Percentiles rank a stretch among this genome's conserved stretches.
Conservation (phyloP, 768 basidiomycete genomes). For the Xerocomellus amylosporus region DNA sequence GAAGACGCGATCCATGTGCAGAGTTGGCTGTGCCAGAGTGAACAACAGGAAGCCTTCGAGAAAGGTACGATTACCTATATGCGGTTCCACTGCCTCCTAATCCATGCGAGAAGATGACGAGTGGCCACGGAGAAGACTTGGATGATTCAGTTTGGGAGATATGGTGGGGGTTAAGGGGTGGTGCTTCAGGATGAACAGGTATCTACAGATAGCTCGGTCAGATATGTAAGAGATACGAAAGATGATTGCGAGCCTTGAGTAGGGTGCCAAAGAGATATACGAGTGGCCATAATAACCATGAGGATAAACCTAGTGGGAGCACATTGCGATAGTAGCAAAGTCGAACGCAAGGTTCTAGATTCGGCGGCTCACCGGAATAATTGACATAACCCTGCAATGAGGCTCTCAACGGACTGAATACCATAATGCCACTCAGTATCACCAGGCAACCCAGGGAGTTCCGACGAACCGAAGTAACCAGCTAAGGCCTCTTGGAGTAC, state of each 20-base stretch:
- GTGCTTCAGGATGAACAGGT: conserved; percentile 55
- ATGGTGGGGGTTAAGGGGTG: conserved; percentile 40
- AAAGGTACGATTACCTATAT: conserved; percentile 48
- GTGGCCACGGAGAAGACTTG: conserved; percentile 55
- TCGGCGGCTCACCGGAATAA: conserved; percentile 42
- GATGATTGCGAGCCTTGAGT: conserved; percentile 41
- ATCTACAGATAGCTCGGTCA: conserved; percentile 37
- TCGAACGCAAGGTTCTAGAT: neutral
- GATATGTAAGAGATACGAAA: neutral
- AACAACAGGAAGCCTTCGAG: neutral
- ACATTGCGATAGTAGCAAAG: neutral
- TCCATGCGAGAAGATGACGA: conserved; percentile 85
- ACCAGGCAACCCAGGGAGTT: neutral
- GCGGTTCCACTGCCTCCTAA: conserved; percentile 70
- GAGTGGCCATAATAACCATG: conserved; percentile 40
- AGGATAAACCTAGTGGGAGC: conserved; percentile 22
- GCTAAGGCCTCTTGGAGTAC: conserved; percentile 41
- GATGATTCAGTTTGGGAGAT: neutral
- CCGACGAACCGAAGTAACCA: conserved; percentile 57
- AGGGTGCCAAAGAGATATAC: conserved; percentile 50
- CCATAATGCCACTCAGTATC: conserved; percentile 5
- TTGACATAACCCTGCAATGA: conserved; percentile 48
- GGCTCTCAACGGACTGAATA: conserved; percentile 38
- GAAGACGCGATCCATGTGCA: conserved; percentile 72
- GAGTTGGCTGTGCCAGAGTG: conserved; percentile 47